Conservation (phyloP, 2,329 filamentous ascomycete species). For the Aureobasidium sp. region DNA sequence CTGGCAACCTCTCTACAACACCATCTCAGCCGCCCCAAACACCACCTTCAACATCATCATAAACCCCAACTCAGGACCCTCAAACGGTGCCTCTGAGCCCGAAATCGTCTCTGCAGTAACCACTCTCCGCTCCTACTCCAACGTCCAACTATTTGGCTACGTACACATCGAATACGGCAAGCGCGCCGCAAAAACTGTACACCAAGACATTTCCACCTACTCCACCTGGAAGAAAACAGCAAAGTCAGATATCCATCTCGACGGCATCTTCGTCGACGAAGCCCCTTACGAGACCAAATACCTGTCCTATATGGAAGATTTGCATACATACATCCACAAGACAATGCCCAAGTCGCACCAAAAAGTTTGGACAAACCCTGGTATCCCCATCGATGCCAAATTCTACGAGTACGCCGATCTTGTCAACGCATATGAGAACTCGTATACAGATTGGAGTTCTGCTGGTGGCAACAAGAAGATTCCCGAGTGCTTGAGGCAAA, state of each 20-base stretch:
- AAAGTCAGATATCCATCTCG: constrained; percentile 18
- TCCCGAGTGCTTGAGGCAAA: constrained; percentile 1
- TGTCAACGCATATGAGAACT: constrained; percentile 8
- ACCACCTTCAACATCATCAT: constrained; percentile 25
- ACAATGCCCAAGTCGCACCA: constrained; percentile 5
- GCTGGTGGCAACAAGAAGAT: not conserved
- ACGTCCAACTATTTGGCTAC: constrained; percentile 24
- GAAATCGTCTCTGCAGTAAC: constrained; percentile 22
- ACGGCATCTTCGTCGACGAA: constrained; percentile 25
- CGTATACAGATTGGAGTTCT: not conserved
- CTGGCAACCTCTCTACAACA: constrained; percentile 16
- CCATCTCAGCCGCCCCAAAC: constrained; percentile 19
- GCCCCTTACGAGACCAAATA: constrained; percentile 16
- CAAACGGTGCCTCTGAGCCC: constrained; percentile 16
- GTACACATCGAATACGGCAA: constrained; percentile 21
- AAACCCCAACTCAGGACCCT: constrained; percentile 23
- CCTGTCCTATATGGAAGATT: constrained; percentile 14
- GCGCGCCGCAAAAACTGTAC: constrained; percentile 15
- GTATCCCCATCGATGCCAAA: constrained; percentile 6
- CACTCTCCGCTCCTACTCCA: constrained; percentile 21
- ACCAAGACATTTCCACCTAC: constrained; percentile 21
- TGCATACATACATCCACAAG: not conserved
- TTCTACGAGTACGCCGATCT: constrained; percentile 10
- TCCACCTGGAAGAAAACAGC: constrained; percentile 20
- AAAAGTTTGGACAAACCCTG: constrained; percentile 15